A percentile compares a stretch with the other conserved stretches of the same genome.
phyloP scores from a whole-genome alignment of 1,284 basidiomycete species.

The Tetrapyrgos nigripes region DNA sequence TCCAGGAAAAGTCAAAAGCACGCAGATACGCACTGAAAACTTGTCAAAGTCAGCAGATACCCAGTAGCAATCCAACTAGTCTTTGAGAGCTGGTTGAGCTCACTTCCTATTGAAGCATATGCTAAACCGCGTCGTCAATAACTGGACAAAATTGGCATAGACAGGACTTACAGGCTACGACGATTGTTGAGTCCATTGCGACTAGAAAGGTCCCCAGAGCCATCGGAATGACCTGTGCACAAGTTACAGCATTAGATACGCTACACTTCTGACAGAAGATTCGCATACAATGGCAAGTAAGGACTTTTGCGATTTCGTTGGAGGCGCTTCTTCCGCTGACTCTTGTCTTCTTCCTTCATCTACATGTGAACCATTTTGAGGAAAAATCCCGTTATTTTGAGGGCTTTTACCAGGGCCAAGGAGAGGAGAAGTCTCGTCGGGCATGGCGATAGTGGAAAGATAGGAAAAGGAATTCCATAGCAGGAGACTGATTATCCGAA shows the following conservation, averaged over 20 bases:
- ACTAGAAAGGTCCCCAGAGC: slow-evolving; percentile 62
- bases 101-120: slow-evolving; percentile 67
- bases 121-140: slow-evolving; percentile 34
- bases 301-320: slow-evolving; percentile 3
- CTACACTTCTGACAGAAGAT: neutral
- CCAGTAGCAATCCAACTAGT: slow-evolving; percentile 72
- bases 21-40: slow-evolving; percentile 65
- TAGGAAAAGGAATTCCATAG: too few relatives aligned
- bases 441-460: slow-evolving; percentile 14
- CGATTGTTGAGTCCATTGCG: slow-evolving; percentile 66
- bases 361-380: neutral
- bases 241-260: neutral
- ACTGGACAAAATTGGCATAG: neutral
- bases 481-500: too few relatives aligned
- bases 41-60: slow-evolving; percentile 65
- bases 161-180: slow-evolving; percentile 52
- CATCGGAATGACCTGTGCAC: slow-evolving; percentile 58
- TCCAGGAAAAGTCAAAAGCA: neutral
- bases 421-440: slow-evolving; percentile 36
- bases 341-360: slow-evolving; percentile 3
- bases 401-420: slow-evolving; percentile 10
- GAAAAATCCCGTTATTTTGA: slow-evolving; percentile 5
- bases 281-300: slow-evolving; percentile 12
- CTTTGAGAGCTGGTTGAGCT: slow-evolving; percentile 66
- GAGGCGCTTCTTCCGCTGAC: neutral